These are phyloP conservation scores for Metschnikowia baotianmanensis DNA, from an alignment of 805 yeast genomes.

Conservation along the genomic window DNA sequence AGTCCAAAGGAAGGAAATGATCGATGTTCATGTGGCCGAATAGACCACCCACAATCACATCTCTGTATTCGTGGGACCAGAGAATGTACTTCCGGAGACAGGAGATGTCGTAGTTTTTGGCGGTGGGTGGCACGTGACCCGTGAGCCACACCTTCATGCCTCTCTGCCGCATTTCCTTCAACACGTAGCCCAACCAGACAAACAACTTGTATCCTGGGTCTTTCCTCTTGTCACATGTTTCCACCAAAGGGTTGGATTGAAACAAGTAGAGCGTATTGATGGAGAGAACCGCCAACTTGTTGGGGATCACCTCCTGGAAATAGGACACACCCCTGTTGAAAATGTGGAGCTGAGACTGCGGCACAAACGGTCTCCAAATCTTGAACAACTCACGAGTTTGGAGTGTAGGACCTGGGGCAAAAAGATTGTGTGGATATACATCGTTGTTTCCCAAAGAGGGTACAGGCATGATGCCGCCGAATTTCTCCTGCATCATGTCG, in stretches of 20 bases:
- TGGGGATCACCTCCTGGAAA: constrained; percentile 76
- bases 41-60: constrained; percentile 76
- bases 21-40: constrained; percentile 91
- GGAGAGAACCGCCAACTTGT: constrained; percentile 71
- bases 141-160: constrained; percentile 83
- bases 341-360: constrained; percentile 71
- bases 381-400: constrained; percentile 75
- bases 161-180: constrained; percentile 69
- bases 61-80: constrained; percentile 85
- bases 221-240: constrained; percentile 66
- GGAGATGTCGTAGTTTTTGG: constrained; percentile 69
- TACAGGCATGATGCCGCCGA: constrained; percentile 51
- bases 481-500: constrained; percentile 47
- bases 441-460: constrained; percentile 86
- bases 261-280: constrained; percentile 75
- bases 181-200: constrained; percentile 72
- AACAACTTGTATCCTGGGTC: constrained; percentile 80
- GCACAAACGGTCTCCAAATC: constrained; percentile 73
- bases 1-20: constrained; percentile 77
- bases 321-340: constrained; percentile 75
- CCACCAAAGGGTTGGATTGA: constrained; percentile 78
- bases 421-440: constrained; percentile 84
- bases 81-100: constrained; percentile 73
- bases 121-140: constrained; percentile 88
- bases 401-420: constrained; percentile 84